Percentiles rank a stretch among this genome's conserved stretches.
phyloP scores from a whole-genome alignment of 2,329 filamentous ascomycete species.

The Lecanicillium sp. region DNA sequence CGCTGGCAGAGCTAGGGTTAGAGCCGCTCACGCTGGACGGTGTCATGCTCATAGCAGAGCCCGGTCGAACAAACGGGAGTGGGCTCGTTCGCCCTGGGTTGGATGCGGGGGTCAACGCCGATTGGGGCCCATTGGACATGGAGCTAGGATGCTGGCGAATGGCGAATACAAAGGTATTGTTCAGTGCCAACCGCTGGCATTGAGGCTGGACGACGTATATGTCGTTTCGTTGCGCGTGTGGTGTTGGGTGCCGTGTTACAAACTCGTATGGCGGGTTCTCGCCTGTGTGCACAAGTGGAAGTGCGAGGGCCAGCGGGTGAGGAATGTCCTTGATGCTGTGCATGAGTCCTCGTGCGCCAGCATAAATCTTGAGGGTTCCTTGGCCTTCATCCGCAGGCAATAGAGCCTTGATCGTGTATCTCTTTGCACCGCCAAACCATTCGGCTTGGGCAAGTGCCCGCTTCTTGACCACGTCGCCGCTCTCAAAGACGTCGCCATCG shows the following conservation, averaged over 20 bases:
- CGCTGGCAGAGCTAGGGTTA: slow-evolving; percentile 46
- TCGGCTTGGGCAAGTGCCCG: slow-evolving; percentile 84
- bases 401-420: slow-evolving; percentile 88
- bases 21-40: slow-evolving; percentile 50
- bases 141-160: slow-evolving; percentile 84
- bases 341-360: slow-evolving; percentile 91
- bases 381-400: slow-evolving; percentile 87
- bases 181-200: slow-evolving; percentile 77
- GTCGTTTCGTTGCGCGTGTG: slow-evolving; percentile 94
- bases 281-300: slow-evolving; percentile 86
- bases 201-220: slow-evolving; percentile 96
- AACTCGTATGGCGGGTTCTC: slow-evolving; percentile 95
- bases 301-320: slow-evolving; percentile 77
- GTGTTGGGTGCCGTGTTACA: slow-evolving; percentile 85
- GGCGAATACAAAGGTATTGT: slow-evolving; percentile 97
- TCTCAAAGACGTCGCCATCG: slow-evolving; percentile 92
- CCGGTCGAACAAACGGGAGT: slow-evolving; percentile 53
- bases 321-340: slow-evolving; percentile 96
- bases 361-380: slow-evolving; percentile 83
- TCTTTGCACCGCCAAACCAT: slow-evolving; percentile 80
- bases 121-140: slow-evolving; percentile 21
- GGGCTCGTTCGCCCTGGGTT: slow-evolving; percentile 45
- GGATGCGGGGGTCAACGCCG: slow-evolving; percentile 35
- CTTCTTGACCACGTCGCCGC: slow-evolving; percentile 77
- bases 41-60: slow-evolving; percentile 58